These are phyloP conservation scores for Fusarium sarcochroum DNA, from an alignment of 2,329 filamentous ascomycete genomes.

Conservation along the genomic window DNA sequence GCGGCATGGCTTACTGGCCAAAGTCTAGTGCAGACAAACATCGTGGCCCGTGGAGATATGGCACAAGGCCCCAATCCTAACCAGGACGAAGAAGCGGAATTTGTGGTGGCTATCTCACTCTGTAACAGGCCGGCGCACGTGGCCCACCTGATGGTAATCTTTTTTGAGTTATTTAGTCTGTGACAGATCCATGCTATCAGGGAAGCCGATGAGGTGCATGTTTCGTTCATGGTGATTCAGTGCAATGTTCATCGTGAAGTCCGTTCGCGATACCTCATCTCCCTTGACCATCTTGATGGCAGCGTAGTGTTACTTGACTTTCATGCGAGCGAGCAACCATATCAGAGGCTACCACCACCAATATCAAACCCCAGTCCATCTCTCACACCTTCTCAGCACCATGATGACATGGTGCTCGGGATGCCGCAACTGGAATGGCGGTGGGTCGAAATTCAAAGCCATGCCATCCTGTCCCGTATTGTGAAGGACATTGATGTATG, in stretches of 20 bases:
- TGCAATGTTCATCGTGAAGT: constrained; percentile 21
- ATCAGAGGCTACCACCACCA: constrained; percentile 15
- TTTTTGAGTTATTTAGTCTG: constrained; percentile 29
- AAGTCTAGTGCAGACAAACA: constrained; percentile 40
- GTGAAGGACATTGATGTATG: constrained; percentile 22
- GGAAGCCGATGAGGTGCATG: constrained; percentile 22
- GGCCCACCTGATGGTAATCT: constrained; percentile 17
- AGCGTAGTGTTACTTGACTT: constrained; percentile 25
- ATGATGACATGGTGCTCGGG: constrained; percentile 46
- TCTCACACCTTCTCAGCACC: constrained; percentile 27
- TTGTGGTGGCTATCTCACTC: constrained; percentile 24
- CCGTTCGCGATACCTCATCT: neutral
- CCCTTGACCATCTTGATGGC: constrained; percentile 14
- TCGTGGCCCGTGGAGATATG: constrained; percentile 33
- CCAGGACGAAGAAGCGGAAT: constrained; percentile 20
- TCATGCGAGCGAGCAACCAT: constrained; percentile 26
- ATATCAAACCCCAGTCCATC: constrained; percentile 15
- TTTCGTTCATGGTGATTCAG: constrained; percentile 28
- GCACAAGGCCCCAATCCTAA: constrained; percentile 20
- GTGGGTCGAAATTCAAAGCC: constrained; percentile 41
- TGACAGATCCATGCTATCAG: constrained; percentile 5
- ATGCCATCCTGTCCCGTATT: constrained; percentile 34
- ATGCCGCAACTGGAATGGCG: constrained; percentile 50
- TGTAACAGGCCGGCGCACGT: constrained; percentile 33
- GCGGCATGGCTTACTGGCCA: constrained; percentile 40